phyloP scores from a whole-genome alignment of 257 asterid genomes.

The Anisodus tanguticus region DNA sequence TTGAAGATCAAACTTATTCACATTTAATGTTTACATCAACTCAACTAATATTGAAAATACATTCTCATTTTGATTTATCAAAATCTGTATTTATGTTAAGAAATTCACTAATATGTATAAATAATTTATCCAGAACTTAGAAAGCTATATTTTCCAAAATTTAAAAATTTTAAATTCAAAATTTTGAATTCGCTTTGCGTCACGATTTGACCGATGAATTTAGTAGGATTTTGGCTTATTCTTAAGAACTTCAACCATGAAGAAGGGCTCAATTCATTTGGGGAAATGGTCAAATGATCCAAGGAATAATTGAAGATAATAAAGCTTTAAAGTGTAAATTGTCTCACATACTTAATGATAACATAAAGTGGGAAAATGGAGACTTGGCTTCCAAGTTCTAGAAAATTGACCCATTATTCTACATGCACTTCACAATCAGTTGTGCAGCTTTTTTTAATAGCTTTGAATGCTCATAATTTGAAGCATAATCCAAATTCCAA shows the following conservation, averaged over 20 bases:
- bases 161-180: too few relatives aligned
- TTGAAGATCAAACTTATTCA: not conserved
- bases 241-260: too few relatives aligned
- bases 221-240: not conserved
- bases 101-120: too few relatives aligned
- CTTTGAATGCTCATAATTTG: not conserved
- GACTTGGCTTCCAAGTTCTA: constrained; percentile 10
- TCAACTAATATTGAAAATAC: too few relatives aligned
- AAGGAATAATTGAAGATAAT: not conserved
- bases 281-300: not conserved
- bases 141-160: too few relatives aligned
- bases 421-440: not conserved
- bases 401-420: constrained; percentile 20
- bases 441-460: not conserved
- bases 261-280: not conserved
- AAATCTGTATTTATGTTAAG: too few relatives aligned
- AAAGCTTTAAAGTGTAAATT: not conserved
- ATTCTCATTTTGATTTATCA: too few relatives aligned
- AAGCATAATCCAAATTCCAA: not conserved
- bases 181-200: too few relatives aligned
- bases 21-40: too few relatives aligned
- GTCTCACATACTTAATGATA: not conserved
- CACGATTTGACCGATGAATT: not conserved
- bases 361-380: not conserved
- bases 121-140: not conserved